Conservation (phyloP, 768 basidiomycete genomes). For the Russula lepida region DNA sequence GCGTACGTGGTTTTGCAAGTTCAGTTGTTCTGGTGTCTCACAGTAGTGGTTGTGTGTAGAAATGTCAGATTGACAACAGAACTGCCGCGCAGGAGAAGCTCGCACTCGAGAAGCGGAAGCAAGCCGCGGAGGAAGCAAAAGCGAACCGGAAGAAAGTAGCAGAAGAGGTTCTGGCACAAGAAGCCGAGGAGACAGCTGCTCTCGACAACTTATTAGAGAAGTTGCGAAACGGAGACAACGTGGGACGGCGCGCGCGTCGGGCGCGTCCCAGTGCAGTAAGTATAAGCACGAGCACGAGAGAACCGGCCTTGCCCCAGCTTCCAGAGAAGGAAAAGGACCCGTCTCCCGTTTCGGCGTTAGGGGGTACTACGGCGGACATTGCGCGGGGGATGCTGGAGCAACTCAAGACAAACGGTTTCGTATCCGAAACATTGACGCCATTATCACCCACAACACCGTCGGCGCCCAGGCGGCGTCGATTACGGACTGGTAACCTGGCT, state of each 20-base stretch:
- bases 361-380: conserved; percentile 43
- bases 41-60: conserved; percentile 37
- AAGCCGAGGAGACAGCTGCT: conserved; percentile 46
- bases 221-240: conserved; percentile 59
- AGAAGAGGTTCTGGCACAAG: conserved; percentile 34
- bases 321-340: conserved; percentile 19
- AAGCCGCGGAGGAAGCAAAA: conserved; percentile 55
- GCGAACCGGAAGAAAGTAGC: conserved; percentile 43
- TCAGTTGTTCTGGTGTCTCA: conserved; percentile 1
- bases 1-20: conserved; percentile 36
- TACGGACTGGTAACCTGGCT: conserved; percentile 15
- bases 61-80: conserved; percentile 80
- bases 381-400: conserved; percentile 72
- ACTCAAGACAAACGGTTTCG: conserved; percentile 64
- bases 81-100: conserved; percentile 61
- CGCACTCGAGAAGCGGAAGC: conserved; percentile 60
- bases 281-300: conserved; percentile 22
- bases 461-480: conserved; percentile 21
- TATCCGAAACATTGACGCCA: conserved; percentile 24
- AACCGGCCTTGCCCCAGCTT: conserved; percentile 26
- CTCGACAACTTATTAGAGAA: conserved; percentile 68
- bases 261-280: conserved; percentile 35
- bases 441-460: conserved; percentile 21
- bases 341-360: conserved; percentile 24
- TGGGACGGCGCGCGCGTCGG: conserved; percentile 48